Conservation (phyloP, 2,329 filamentous ascomycete species). For the Xenosphaeropsis pyriputrescens region DNA sequence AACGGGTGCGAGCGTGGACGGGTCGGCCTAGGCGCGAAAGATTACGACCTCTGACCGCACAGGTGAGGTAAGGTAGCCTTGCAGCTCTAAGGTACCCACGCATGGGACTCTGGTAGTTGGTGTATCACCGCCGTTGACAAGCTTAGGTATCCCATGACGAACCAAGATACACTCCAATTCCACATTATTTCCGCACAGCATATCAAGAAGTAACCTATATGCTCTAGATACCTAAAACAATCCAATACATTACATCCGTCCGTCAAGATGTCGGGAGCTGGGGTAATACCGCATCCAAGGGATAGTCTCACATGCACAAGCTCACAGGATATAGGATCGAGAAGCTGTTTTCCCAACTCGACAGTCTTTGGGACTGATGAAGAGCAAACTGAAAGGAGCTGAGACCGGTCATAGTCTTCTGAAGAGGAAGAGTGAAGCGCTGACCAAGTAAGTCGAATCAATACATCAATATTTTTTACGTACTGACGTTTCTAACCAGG, state of each 20-base stretch:
- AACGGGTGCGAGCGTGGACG: no score
- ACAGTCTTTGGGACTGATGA: conserved; percentile 94
- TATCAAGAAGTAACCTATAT: no score
- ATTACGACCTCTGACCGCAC: no score
- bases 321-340: conserved; percentile 48
- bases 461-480: conserved; percentile 6
- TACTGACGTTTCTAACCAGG: conserved; percentile 29
- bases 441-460: conserved; percentile 64
- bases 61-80: conserved; percentile 10
- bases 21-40: no score
- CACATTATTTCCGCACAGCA: no score
- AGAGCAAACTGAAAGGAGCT: conserved; percentile 89
- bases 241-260: conserved; percentile 1
- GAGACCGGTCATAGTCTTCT: conserved; percentile 86
- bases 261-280: conserved; percentile 36
- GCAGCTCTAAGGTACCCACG: no score
- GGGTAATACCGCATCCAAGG: conserved; percentile 19
- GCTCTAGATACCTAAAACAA: conserved; percentile 6
- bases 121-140: no score
- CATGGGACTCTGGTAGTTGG: no score
- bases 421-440: conserved; percentile 94
- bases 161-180: no score
- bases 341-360: conserved; percentile 96
- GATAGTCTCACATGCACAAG: no score
- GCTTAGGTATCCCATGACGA: no score